Evolutionary conservation across 2,329 filamentous ascomycete genomes (phyloP), one percentile per base, ranked within the genome.

Genomic region (Colletotrichum eleusines): DNA sequence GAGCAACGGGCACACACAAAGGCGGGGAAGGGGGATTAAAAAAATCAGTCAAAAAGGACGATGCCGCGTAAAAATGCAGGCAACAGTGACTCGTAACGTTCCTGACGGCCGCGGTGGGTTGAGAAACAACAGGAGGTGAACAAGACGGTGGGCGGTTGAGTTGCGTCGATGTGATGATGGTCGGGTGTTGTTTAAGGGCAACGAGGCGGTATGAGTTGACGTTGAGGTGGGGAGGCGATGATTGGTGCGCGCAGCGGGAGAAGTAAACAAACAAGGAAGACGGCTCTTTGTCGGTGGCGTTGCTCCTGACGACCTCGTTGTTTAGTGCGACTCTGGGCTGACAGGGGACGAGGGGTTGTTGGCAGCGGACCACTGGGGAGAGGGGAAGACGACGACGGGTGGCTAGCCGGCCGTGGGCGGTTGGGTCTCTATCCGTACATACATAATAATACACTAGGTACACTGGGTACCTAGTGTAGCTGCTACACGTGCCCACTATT

Each of bases 191-290:
- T 74, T 74, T 73, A 73, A 74, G 72, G 72, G 69, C 69, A 66
- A 67, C 44, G 48, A 31, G 57, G 66, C 50, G 48, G 60, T 54
- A 48, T 61, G 65, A 70, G 44, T 59, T 44, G 69, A 66, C 16
- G 69, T 70, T 72, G 69, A 69, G 69, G 66, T 54, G 69, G 69
- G 61, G 66, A 57, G 18, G 44, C 55, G 69, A 38, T 74, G 72
- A 74, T 74, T 74, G 72, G 72, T 73, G 71, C 71, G 72, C 72
- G 53, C 71, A 42, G 20, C 31, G 55, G 38, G 40, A 58, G 51
- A 68, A 64, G 71, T 74, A 74, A 74, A 74, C 72, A 74, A 74
- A 74, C 72, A 74, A 70, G 71, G 63, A 66, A 72, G 64, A 51
- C 63, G 68, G 72, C 70, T 72, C 58, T 63, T 70, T 73, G 65